Conservation (phyloP, 75 land plant genomes). For the Azolla pinnata region DNA sequence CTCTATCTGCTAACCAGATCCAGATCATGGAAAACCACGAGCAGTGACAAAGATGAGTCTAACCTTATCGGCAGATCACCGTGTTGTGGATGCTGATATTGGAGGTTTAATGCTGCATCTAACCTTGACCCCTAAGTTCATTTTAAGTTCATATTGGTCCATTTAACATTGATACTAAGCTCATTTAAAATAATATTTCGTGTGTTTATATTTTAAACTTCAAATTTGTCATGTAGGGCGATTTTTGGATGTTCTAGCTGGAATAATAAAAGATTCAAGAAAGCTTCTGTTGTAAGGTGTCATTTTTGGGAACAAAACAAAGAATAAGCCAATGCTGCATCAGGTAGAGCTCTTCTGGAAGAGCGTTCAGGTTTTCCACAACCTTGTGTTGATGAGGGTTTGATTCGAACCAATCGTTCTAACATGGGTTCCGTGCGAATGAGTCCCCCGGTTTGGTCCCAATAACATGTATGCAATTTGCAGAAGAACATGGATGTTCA, state of each 20-base stretch:
- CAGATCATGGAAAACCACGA: slow-evolving; percentile 53
- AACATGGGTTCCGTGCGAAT: too few relatives aligned
- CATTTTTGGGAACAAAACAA: too few relatives aligned
- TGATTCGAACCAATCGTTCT: too few relatives aligned
- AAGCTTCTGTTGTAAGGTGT: slow-evolving; percentile 30
- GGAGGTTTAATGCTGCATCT: slow-evolving; percentile 46
- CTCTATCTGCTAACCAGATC: not conserved
- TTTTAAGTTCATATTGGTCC: too few relatives aligned
- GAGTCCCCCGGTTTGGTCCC: too few relatives aligned
- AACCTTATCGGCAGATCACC: slow-evolving; percentile 82
- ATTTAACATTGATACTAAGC: not conserved
- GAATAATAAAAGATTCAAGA: slow-evolving; percentile 25
- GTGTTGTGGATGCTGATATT: slow-evolving; percentile 71
- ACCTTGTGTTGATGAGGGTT: too few relatives aligned
- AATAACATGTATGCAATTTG: too few relatives aligned
- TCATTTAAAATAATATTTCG: not conserved
- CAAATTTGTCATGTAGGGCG: slow-evolving; percentile 18
- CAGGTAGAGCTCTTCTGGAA: too few relatives aligned
- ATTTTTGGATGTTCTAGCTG: slow-evolving; percentile 24
- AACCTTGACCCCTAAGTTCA: too few relatives aligned
- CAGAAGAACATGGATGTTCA: too few relatives aligned
- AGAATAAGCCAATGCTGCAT: too few relatives aligned
- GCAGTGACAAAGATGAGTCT: slow-evolving; percentile 68
- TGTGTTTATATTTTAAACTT: not conserved
- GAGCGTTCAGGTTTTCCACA: too few relatives aligned